Evolutionary conservation across 257 asterid species (phyloP).

Genomic region (Forsythia suspensa): DNA sequence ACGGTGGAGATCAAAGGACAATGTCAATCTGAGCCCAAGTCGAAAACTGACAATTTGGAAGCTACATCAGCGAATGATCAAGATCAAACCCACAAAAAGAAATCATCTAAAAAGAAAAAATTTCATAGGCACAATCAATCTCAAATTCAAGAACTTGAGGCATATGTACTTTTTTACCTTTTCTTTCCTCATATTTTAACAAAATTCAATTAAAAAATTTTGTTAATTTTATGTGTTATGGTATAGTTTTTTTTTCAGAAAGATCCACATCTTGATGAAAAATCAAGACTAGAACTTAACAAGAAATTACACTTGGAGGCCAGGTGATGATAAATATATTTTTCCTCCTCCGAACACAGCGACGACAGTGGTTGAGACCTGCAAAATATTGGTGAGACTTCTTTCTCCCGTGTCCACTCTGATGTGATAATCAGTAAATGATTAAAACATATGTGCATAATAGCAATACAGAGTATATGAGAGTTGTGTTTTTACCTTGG

Average conservation of each 20-base stretch:
- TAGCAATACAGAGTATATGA: no score
- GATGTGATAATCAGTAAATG: no score
- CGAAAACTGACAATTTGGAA: constrained; percentile 68
- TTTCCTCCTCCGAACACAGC: no score
- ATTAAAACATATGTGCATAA: no score
- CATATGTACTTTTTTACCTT: constrained; percentile 31
- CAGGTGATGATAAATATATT: no score
- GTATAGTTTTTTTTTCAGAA: constrained; percentile 72
- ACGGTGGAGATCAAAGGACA: constrained; percentile 44
- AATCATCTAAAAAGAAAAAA: constrained; percentile 48
- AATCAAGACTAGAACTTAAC: constrained; percentile 67
- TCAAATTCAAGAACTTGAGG: constrained; percentile 90
- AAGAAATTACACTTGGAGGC: constrained; percentile 57
- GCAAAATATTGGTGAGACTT: no score
- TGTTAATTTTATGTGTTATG: background rate
- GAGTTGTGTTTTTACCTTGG: no score
- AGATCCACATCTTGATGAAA: constrained; percentile 91
- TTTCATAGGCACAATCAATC: constrained; percentile 67
- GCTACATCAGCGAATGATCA: constrained; percentile 71
- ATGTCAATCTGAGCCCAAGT: constrained; percentile 18
- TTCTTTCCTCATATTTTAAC: background rate
- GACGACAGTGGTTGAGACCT: no score
- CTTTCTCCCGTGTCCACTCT: no score
- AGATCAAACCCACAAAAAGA: constrained; percentile 34
- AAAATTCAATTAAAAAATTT: no score